Evolutionary conservation across 2,329 filamentous ascomycete genomes (phyloP), one percentile per base, ranked within the genome.

Genomic region (Teratosphaeria nubilosa): DNA sequence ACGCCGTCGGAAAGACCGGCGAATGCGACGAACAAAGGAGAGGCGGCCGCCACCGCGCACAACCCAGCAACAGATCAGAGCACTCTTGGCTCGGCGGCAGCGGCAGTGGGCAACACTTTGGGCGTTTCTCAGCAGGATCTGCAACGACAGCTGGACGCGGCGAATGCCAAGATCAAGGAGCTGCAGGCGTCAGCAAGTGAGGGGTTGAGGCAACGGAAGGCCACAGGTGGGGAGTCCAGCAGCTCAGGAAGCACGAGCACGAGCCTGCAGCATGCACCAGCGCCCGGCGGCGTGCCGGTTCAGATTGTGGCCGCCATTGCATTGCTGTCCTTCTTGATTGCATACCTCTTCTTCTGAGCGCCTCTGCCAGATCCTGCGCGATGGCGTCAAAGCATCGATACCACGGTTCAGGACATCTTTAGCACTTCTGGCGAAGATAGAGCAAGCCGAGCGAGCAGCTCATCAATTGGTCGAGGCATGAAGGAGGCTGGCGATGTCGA

Each of bases 291-390:
- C 24, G 92, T 99, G 3, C 86, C 94, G 0, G 84, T 99, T 54
- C 87, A 92, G 73, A 83, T 92, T 62, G 89, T 89, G 51, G 92
- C 94, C 24, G 78, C 84, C 24, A 78, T 99, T 51, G 96, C 91
- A 72, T 78, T 99, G 68, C 68, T 95, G 63, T 91, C 90, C 78
- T 99, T 99, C 78, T 76, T 99, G 70, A 82, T 97, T 66, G 94
- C 91, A 57, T 99, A 96, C 76, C 84, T 97, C 74, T 91, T 99
- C 79, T 99, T 99, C 76, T 99, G 22, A 45, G 32, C 51, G 51
- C 41, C 10, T n/a, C n/a, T 10, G 9, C n/a, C 41, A 48, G n/a
- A 10, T 11, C 2, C 16, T 7, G 41, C 16, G 41, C 41, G n/a
- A 48, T 20, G 16, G 20, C 5, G 16, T 5, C 9, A 48, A 22